Base-by-base conservation (phyloP, 495 filamentous ascomycete genomes). In the Penicillium paradoxum region DNA sequence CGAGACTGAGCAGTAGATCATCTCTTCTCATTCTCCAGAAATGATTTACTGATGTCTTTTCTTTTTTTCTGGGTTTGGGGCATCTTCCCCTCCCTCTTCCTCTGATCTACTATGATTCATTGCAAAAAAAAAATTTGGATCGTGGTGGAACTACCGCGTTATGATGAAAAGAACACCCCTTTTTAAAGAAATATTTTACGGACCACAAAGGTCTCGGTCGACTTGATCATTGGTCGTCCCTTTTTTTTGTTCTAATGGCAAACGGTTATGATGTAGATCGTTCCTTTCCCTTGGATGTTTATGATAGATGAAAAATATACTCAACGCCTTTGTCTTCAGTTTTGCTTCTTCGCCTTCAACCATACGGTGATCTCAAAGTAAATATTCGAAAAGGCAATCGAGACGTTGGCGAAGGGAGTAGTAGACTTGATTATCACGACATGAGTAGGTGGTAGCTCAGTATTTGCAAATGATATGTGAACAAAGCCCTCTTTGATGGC, bases 1-100 rank as follows among this genome's bases (percentile, higher is more conserved):
- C 24, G 73, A 74, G 51, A 67, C 76, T 49, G 73, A 75, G 73
- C 73, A 73, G 70, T 72, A 69, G 59, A 66, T 57, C 8, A 39
- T 34, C 9, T 54, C 34, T 37, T 9, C 41, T 15, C 41, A 29
- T 7, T 8, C 9, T 18, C 27, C 2, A 17, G 21, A 19, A 24
- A 51, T 41, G 34, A 33, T 29, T 49, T 53, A 25, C 46, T 41
- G 14, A 33, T 19, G 44, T 13, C 19, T 54, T 45, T 34, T 29
- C 33, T 22, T 29, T 30, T 45, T 41, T 17, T 30, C 43, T 29
- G 9, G 29, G 47, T 15, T 19, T 22, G 30, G 37, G 48, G 4
- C 22, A 7, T n/a, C n/a, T 29, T 8, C 34, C 21, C 15, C 4
- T 2, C 10, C 45, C 19, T 8, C 17, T 22, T 34, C 6, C 13